Evolutionary conservation across 257 asterid genomes (phyloP), one percentile per base, ranked within the genome.

Genomic region (Ilex asprella): DNA sequence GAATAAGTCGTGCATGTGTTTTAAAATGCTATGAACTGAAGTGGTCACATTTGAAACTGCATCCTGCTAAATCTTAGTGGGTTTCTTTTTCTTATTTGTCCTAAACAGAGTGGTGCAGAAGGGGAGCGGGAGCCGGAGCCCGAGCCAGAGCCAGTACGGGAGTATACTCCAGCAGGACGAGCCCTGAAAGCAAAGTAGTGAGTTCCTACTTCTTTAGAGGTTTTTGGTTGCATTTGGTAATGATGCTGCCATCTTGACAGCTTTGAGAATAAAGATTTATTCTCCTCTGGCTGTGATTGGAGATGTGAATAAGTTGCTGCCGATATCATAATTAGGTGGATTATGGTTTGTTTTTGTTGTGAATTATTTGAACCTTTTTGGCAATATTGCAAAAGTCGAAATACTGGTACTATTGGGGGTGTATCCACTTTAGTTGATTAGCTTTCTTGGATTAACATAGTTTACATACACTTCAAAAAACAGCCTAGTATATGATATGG

Each of bases 111-210:
- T 71, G 88, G 73, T 49, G 85, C 59, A 60, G 95, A 74, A 71
- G 94, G 68, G 69, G 91, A 75, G 68, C 86, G 70, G 16, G 92
- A 81, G 55, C 72, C 69, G 10, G 79, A 73, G 60, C 67, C 72
- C 13, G 79, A 81, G 56, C 81, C 78, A 9, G 89, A 84, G 81
- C 92, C 91, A 31, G 76, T 63, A 55, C 81, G 90, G 30, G 88
- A 79, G 78, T 93, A 93, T 59, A 80, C 94, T 31, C 77, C 81
- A 70, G 95, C 91, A 12, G 96, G 97, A 62, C 85, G 84, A 57
- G 95, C 95, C 63, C 79, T 80, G 35, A 93, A 89, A 81, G 86
- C 80, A 52, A 93, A 89, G 85, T 93, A 69, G 97, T 89, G 74
- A 87, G 99, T 87, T 67, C 57, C 30, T 30, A 13, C 39, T 63